Conservation (phyloP, 2,329 filamentous ascomycete species). For the Massarina eburnea region DNA sequence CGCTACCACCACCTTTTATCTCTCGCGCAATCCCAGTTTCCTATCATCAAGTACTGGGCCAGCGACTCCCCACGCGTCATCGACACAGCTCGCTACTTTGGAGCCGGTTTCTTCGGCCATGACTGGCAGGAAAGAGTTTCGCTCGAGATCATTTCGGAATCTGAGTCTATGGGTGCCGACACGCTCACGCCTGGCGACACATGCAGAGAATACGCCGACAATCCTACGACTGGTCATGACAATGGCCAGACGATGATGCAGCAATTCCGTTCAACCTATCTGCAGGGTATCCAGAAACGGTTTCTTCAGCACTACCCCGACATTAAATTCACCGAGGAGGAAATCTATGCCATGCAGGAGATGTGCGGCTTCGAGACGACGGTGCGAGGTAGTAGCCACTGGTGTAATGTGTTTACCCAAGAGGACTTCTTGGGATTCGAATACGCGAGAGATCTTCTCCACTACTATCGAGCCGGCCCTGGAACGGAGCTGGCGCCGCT, state of each 20-base stretch:
- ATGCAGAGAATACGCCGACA: constrained; percentile 44
- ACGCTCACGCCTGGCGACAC: constrained; percentile 59
- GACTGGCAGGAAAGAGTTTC: constrained; percentile 45
- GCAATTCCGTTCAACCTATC: constrained; percentile 52
- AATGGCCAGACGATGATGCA: constrained; percentile 53
- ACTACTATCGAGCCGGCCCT: constrained; percentile 61
- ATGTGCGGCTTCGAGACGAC: constrained; percentile 63
- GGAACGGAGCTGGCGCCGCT: constrained; percentile 56
- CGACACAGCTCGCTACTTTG: constrained; percentile 59
- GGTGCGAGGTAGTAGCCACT: constrained; percentile 55
- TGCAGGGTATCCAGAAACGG: constrained; percentile 49
- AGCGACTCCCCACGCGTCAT: constrained; percentile 57
- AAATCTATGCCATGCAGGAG: constrained; percentile 63
- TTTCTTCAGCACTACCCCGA: constrained; percentile 47
- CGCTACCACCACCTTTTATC: constrained; percentile 54
- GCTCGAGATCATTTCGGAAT: constrained; percentile 58
- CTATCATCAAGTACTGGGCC: constrained; percentile 52
- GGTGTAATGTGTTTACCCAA: constrained; percentile 59
- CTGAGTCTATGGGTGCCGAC: constrained; percentile 51
- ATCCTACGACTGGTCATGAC: constrained; percentile 49
- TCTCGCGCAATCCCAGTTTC: constrained; percentile 15
- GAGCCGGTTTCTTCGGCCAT: constrained; percentile 57
- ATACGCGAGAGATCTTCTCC: constrained; percentile 60
- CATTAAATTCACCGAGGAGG: constrained; percentile 47
- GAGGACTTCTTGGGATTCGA: constrained; percentile 59